Percentiles rank a stretch among this genome's conserved stretches.
phyloP scores from a whole-genome alignment of 2,329 filamentous ascomycete species.

The Eutypa lata region DNA sequence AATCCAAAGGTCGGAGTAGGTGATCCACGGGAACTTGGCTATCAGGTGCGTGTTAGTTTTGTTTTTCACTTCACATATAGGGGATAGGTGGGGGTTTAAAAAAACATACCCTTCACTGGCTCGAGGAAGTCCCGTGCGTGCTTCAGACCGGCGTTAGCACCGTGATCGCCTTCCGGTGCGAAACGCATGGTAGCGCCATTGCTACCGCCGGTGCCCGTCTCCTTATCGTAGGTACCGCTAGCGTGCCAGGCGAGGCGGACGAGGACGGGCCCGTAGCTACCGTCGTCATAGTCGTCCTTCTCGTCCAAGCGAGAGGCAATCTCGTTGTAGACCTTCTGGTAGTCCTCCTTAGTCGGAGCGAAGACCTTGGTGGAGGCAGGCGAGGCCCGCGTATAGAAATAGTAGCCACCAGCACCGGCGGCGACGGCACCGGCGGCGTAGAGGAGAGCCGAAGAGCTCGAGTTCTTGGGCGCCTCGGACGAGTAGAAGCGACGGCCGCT shows the following conservation, averaged over 20 bases:
- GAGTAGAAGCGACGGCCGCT: constrained; percentile 78
- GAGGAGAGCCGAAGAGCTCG: constrained; percentile 45
- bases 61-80: neutral
- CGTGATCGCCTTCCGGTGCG: constrained; percentile 81
- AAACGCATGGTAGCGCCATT: constrained; percentile 98
- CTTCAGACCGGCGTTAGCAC: constrained; percentile 88
- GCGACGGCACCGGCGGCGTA: constrained; percentile 58
- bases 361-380: constrained; percentile 56
- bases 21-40: constrained; percentile 90
- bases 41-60: constrained; percentile 14
- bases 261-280: constrained; percentile 89
- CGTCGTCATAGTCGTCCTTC: constrained; percentile 93
- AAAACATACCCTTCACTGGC: constrained; percentile 71
- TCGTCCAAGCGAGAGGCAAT: constrained; percentile 79
- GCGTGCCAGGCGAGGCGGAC: constrained; percentile 92
- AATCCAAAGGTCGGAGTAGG: constrained; percentile 96
- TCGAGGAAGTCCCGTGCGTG: constrained; percentile 88
- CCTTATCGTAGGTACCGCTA: constrained; percentile 86
- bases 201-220: constrained; percentile 84
- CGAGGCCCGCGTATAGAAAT: constrained; percentile 55
- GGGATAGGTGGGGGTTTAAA: constrained; percentile 1
- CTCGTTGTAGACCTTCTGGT: constrained; percentile 91
- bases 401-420: constrained; percentile 63
- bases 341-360: constrained; percentile 78
- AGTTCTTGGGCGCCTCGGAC: constrained; percentile 58